Evolutionary conservation across 495 filamentous ascomycete genomes (phyloP), one percentile per base, ranked within the genome.

Genomic region (Penicillium bovifimosum): DNA sequence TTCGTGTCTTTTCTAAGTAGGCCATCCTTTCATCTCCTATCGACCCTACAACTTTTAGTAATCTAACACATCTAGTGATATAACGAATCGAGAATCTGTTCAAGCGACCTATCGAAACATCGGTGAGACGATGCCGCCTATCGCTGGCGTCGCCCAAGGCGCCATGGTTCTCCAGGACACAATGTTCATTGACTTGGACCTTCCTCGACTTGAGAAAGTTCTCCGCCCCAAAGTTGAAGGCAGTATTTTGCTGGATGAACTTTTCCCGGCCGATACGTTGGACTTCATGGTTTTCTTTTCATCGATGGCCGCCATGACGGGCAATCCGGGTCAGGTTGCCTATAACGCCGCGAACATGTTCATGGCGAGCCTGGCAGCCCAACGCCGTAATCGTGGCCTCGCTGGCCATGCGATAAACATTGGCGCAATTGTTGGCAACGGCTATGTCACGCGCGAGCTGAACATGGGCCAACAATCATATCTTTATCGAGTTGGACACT

Each of bases 261-360:
- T 71, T 0, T 80, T 82, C 60, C 45, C 53, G 3, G 50, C 68
- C 6, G 5, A 48, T n/a, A 49, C 61, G 5, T 63, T 77, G 13
- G 75, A 76, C n/a, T 76, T 75, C 51, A 72, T 76, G 58, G 51
- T 77, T 6, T 52, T 75, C 8, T 46, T 70, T 27, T 73, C 70
- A 0, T 73, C 71, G 0, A 42, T 64, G 13, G 52, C 55, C 10
- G 42, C 36, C 5, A 49, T 74, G 14, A 58, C 68, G 1, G 74
- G 74, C 6, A 76, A 71, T 32, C 36, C 47, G 0, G 72, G 70
- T 1, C 80, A 83, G 55, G 66, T 73, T 6, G 80, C 80, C 49
- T 84, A 84, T 51, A 73, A 74, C 0, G 76, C 80, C 0, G 80
- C 76, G 4, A 82, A 82, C 60, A 74, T 78, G 72, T 85, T 78